Base-by-base conservation (phyloP, 1,284 basidiomycete species). In the Coniferiporia weirii region DNA sequence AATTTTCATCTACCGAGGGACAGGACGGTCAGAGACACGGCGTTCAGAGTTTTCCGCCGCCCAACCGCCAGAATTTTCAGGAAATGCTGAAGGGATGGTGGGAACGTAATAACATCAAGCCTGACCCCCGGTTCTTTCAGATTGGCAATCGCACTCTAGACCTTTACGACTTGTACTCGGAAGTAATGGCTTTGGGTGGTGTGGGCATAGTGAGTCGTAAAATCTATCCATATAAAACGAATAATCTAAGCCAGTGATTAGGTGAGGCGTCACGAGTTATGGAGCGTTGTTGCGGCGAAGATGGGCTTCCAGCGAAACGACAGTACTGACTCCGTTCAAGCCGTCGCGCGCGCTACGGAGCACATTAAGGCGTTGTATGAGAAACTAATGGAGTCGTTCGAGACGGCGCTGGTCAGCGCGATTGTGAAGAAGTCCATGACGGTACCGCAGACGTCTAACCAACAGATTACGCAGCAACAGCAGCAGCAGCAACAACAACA, bases 221-320 rank as follows among this genome's bases (percentile, higher is more conserved):
- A 57, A 52, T 45, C 57, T 49, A 35, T 59, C 27, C 7, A 34
- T 32, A 22, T 43, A 35, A 20, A 48, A 1, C 2, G 10, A 20
- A 35, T 19, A 17, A 54, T 15, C 10, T 19, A n/a, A 19, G 19
- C 50, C 45, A 12, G 32, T 22, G 13, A 35, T 32, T 52, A 87
- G 85, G 79, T 85, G n/a, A 72, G 73, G 17, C 68, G 73, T 58
- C 78, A 77, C 46, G 84, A 87, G 27, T 62, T 76, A 56, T 91
- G 88, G 89, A 67, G 78, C 12, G 71, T 83, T 49, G 80, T 91
- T 61, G 88, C 80, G 10, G 87, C 76, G 12, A 78, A 77, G 43
- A 73, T 91, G 67, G 84, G 83, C 6, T 83, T 27, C 27, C 27
- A 84, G 64, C 44, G 8, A 10, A 12, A 20, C 4, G 75, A 83